A percentile compares a stretch with the other conserved stretches of the same genome.
Evolutionary conservation across 208 protist genomes (phyloP).

Genomic region (Endotrypanum monterogeii): DNA sequence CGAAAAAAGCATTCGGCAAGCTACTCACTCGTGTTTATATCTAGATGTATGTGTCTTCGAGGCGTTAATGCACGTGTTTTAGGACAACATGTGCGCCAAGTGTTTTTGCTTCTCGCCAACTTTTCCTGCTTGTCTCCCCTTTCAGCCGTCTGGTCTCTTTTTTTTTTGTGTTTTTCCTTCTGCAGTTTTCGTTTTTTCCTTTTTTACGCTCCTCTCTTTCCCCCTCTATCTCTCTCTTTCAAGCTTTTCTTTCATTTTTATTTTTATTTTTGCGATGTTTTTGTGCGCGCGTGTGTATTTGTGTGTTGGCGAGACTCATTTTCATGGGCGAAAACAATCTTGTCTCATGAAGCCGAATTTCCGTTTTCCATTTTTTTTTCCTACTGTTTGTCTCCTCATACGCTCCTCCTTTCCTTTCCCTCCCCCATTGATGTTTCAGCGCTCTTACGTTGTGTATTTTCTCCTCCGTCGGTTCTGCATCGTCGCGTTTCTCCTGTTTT

Average conservation of each 20-base stretch:
- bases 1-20: not conserved
- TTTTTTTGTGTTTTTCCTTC: constrained; percentile 6
- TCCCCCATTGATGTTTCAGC: not conserved
- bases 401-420: not conserved
- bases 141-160: constrained; percentile 4
- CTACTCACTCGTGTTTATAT: not conserved
- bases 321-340: constrained; percentile 1
- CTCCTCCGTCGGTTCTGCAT: not conserved
- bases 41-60: not conserved
- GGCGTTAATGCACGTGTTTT: not conserved
- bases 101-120: not conserved
- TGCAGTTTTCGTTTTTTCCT: not conserved
- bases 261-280: constrained; percentile 7
- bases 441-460: not conserved
- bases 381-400: not conserved
- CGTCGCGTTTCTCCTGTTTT: not conserved
- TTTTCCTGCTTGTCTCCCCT: constrained; percentile 6
- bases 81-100: not conserved
- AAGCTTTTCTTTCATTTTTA: constrained; percentile 11
- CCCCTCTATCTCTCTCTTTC: not conserved
- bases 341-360: constrained; percentile 1
- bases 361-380: not conserved
- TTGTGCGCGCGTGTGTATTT: not conserved
- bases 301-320: constrained; percentile 7
- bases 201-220: constrained; percentile 1